Evolutionary conservation across 495 filamentous ascomycete genomes (phyloP).

Genomic region (Lepraria neglecta): DNA sequence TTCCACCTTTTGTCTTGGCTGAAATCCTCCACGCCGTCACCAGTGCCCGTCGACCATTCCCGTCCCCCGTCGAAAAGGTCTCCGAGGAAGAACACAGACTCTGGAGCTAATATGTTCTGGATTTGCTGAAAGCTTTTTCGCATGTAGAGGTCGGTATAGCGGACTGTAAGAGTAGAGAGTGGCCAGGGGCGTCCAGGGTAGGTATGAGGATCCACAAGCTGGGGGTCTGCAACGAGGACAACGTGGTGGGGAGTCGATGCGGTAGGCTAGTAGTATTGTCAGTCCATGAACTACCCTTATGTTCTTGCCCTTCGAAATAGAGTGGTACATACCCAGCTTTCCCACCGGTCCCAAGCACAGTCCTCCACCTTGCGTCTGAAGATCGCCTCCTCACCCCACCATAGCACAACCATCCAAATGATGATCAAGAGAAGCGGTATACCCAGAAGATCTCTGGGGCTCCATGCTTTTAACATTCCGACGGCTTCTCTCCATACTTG

Average conservation of each 20-base stretch:
- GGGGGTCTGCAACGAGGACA: constrained; percentile 89
- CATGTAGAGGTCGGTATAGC: constrained; percentile 84
- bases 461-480: constrained; percentile 7
- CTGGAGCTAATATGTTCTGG: constrained; percentile 63
- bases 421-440: constrained; percentile 60
- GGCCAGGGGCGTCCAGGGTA: constrained; percentile 93
- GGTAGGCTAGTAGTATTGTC: constrained; percentile 49
- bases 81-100: constrained; percentile 83
- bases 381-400: constrained; percentile 80
- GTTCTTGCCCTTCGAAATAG: background rate
- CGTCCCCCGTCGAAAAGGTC: constrained; percentile 95
- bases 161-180: constrained; percentile 67
- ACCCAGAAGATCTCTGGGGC: constrained; percentile 23
- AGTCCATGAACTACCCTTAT: background rate
- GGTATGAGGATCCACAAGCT: constrained; percentile 93
- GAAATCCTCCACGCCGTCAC: constrained; percentile 27
- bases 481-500: constrained; percentile 1
- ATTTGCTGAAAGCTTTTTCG: constrained; percentile 68
- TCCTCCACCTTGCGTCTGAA: constrained; percentile 59
- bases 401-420: constrained; percentile 70
- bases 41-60: constrained; percentile 76
- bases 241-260: constrained; percentile 77
- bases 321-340: constrained; percentile 69
- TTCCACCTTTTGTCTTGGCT: constrained; percentile 68
- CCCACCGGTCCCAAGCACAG: constrained; percentile 86